Evolutionary conservation across 257 asterid genomes (phyloP), one percentile per base, ranked within the genome.

Genomic region (Primulina eburnea): DNA sequence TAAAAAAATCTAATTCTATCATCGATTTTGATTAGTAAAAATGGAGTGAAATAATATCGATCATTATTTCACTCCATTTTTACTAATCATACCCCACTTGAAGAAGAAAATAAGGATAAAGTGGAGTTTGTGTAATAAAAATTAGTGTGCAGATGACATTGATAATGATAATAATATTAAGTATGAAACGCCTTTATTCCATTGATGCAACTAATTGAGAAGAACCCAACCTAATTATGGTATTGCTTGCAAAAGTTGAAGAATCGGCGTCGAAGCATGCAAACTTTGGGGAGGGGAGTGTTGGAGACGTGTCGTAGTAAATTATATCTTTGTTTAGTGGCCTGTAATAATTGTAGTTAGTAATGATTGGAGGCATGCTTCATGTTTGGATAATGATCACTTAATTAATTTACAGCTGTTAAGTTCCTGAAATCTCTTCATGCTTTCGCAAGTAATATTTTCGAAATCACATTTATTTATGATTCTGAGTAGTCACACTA

Each of bases 301-400:
- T 17, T 62, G 21, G 26, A 18, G 62, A 37, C 28, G 70, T 38
- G 74, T 55, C 68, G 47, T 68, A 70, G 60, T 17, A 26, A 74
- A 65, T 70, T 4, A 69, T 73, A 57, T 50, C 73, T 65, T 20
- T 58, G 34, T 65, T 70, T 73, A 74, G 77, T 74, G 83, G 78
- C 8, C 56, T 73, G 24, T 79, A 76, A 75, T 79, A 75, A 75
- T 72, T 60, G 65, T 21, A 28, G 30, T 70, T 73, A 71, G 67
- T 60, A 38, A 73, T 73, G 52, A 66, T 71, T 67, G 60, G 62
- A 62, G 62, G 37, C 47, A 14, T 56, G 72, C 68, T 72, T 65
- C 74, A 58, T 67, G 76, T 74, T 57, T 63, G 58, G 65, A 62
- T 50, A 62, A 76, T 80, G 47, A 77, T 76, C 34, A 66, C 72